Conservation (phyloP, 2,329 filamentous ascomycete genomes). For the Chrysoporthe puriensis region DNA sequence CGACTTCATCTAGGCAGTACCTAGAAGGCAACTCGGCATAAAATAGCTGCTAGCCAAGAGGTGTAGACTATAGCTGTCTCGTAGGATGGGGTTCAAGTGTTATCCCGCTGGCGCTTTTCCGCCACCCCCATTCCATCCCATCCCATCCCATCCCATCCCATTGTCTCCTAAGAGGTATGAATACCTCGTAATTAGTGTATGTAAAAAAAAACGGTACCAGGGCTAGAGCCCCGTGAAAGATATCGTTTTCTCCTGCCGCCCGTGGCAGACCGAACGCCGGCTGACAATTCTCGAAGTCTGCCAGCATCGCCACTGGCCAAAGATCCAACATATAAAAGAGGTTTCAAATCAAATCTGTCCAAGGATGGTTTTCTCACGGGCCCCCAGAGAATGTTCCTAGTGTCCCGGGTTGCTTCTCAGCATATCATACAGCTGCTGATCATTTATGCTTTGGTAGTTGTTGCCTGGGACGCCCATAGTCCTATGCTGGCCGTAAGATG, state of each 20-base stretch:
- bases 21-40: not conserved
- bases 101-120: too few species aligned
- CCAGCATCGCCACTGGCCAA: not conserved
- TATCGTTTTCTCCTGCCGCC: not conserved
- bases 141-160: not conserved
- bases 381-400: not conserved
- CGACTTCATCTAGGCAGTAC: not conserved
- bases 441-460: conserved; percentile 35
- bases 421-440: conserved; percentile 35
- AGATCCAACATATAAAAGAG: not conserved
- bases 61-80: not conserved
- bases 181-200: not conserved
- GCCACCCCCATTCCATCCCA: not conserved
- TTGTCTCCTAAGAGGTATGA: not conserved
- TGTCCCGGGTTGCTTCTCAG: conserved; percentile 27
- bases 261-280: not conserved
- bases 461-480: conserved; percentile 35
- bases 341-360: not conserved
- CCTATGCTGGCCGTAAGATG: conserved; percentile 30
- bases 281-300: not conserved
- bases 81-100: not conserved
- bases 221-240: not conserved
- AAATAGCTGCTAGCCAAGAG: not conserved
- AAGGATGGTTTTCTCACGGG: not conserved
- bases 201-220: not conserved